Evolutionary conservation across 768 basidiomycete species (phyloP), one percentile per base, ranked within the genome.

Genomic region (Podaxis rugospora): DNA sequence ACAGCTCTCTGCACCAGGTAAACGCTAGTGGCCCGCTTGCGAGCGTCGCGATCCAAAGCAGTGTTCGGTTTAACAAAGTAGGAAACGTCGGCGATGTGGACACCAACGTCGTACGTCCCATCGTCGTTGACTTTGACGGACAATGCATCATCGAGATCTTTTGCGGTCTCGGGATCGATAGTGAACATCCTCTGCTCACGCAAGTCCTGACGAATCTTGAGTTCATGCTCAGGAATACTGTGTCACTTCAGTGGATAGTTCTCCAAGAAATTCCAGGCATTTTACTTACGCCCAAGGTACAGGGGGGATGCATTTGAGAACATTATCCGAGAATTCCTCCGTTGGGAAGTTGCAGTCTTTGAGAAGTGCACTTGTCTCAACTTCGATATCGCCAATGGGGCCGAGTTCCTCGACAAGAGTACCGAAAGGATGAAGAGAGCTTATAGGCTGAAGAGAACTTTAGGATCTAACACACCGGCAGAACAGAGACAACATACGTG

Each of bases 271-370:
- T 44, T 18, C 6, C 16, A 6, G 9, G 13, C 9, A 32, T 40
- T 55, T 21, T 21, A 80, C 89, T 75, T 71, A 93, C 89, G 81
- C 85, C 95, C 95, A 99, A 13, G 97, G 97, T 63, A 92, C 83
- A 23, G 97, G 97, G 51, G 97, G 97, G 25, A 98, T 76, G 70
- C 97, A 98, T 74, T 98, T 98, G 64, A 94, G 70, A 23, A 98
- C 95, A 68, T 91, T 91, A 51, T 99, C 97, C 7, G 89, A 85
- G 75, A 99, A 99, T 64, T 98, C 97, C 73, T 96, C 95, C 0
- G 93, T 92, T 1, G 96, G 93, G 87, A 98, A 98, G 75, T 98
- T 98, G 81, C 95, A 98, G 72, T 99, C 97, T 74, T 98, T 98
- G 65, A 99, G 80, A 62, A 99, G 78, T 6, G 97, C 97, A 63